Evolutionary conservation across 176 grass and related monocot genomes (phyloP).

Genomic region (Triticum timopheevii): DNA sequence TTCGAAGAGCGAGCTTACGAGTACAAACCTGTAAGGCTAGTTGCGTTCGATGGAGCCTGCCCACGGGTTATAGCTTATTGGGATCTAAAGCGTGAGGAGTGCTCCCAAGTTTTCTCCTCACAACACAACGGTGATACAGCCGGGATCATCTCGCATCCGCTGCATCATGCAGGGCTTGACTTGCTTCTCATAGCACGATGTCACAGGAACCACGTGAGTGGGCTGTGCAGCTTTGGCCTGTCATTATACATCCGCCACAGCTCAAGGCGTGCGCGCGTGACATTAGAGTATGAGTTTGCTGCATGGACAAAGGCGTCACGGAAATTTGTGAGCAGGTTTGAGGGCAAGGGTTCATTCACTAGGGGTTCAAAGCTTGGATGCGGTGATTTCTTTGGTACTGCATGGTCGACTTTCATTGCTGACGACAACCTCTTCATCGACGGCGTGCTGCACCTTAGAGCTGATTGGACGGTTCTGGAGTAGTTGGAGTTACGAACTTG

Average conservation of each 20-base stretch:
- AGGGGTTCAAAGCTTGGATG: not conserved
- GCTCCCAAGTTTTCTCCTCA: not conserved
- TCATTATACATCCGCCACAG: not conserved
- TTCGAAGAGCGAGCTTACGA: constrained; percentile 62
- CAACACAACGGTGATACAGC: too few relatives aligned
- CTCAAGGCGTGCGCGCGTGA: not conserved
- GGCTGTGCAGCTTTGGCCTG: not conserved
- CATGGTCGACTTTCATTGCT: not conserved
- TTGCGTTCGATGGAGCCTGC: constrained; percentile 63
- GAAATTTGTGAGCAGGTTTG: not conserved
- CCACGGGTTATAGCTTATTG: constrained; percentile 75
- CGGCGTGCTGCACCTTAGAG: not conserved
- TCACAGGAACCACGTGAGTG: not conserved
- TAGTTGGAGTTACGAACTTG: not conserved
- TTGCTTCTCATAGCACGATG: not conserved
- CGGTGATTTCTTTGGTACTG: not conserved
- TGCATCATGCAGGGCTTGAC: not conserved
- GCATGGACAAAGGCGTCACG: not conserved
- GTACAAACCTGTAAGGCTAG: constrained; percentile 65
- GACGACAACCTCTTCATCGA: not conserved
- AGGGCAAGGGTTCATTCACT: not conserved
- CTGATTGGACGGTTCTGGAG: not conserved
- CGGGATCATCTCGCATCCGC: too few relatives aligned
- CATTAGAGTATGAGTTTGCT: not conserved
- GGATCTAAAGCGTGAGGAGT: constrained; percentile 80